Conservation (phyloP, 352 stramenopile genomes). For the Phytophthora cactorum region DNA sequence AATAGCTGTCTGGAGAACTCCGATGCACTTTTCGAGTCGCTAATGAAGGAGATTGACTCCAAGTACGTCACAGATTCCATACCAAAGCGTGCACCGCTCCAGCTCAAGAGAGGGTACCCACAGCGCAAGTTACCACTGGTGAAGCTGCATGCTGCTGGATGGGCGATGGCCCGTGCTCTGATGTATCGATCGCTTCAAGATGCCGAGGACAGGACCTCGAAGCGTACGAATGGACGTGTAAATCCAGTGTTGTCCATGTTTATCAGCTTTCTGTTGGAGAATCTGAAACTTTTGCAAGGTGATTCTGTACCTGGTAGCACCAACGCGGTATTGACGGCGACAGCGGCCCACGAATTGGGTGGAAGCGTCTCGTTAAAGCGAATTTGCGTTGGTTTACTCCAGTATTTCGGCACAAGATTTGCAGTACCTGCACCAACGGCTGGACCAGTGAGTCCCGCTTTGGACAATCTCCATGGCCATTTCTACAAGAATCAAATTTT, state of each 20-base stretch:
- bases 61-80: constrained; percentile 33
- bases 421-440: constrained; percentile 7
- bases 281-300: constrained; percentile 46
- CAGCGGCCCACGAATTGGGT: constrained; percentile 15
- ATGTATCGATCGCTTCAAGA: constrained; percentile 79
- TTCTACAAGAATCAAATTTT: constrained; percentile 83
- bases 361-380: constrained; percentile 61
- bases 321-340: neutral
- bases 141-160: constrained; percentile 79
- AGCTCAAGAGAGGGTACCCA: constrained; percentile 54
- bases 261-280: constrained; percentile 69
- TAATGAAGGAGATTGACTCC: constrained; percentile 89
- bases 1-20: constrained; percentile 65
- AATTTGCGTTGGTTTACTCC: constrained; percentile 70
- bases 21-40: constrained; percentile 79
- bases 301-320: constrained; percentile 7
- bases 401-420: constrained; percentile 50
- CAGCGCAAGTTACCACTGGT: constrained; percentile 69
- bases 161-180: constrained; percentile 79
- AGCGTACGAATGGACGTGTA: constrained; percentile 27
- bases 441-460: neutral
- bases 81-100: constrained; percentile 36
- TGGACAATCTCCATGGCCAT: constrained; percentile 49
- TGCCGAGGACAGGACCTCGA: constrained; percentile 15
- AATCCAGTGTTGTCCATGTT: constrained; percentile 65